Percentiles rank a stretch among this genome's conserved stretches.
Evolutionary conservation across 768 basidiomycete genomes (phyloP).

Genomic region (Suillus sp.): DNA sequence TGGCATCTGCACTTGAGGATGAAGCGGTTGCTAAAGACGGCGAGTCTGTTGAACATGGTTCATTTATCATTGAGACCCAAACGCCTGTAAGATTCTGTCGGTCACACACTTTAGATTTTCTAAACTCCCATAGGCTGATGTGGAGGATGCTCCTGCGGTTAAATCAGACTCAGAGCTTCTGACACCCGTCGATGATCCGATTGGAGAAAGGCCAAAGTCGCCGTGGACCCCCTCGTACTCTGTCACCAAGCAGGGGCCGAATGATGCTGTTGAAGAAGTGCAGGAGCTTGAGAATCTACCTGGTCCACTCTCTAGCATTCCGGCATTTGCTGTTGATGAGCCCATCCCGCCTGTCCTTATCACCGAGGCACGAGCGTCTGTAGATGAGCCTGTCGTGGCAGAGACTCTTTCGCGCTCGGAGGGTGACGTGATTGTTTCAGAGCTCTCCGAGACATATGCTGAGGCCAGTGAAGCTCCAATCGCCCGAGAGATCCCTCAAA

Average conservation of each 20-base stretch:
- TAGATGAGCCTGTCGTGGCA: constrained; percentile 3
- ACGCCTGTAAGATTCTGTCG: background rate
- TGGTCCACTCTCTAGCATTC: background rate
- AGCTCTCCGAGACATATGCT: background rate
- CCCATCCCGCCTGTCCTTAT: constrained; percentile 9
- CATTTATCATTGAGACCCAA: constrained; percentile 13
- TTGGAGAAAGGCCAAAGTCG: constrained; percentile 31
- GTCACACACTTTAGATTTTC: background rate
- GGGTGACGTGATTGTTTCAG: background rate
- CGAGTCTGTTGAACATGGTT: constrained; percentile 20
- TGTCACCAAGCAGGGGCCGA: constrained; percentile 35
- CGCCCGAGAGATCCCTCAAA: constrained; percentile 8
- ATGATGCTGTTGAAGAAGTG: constrained; percentile 14
- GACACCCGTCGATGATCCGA: constrained; percentile 7
- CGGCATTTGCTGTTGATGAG: background rate
- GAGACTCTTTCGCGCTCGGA: background rate
- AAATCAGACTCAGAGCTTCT: constrained; percentile 6
- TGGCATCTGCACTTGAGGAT: background rate
- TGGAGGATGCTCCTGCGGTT: background rate
- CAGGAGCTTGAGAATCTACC: constrained; percentile 16
- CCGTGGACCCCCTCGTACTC: constrained; percentile 41
- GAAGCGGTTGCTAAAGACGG: constrained; percentile 7
- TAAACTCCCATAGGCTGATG: background rate
- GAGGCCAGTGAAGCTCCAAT: background rate
- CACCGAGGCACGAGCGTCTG: constrained; percentile 7